Evolutionary conservation across 176 grass and related monocot species (phyloP), one percentile per base, ranked within the genome.

Genomic region (Bolboschoenus planiculmis): DNA sequence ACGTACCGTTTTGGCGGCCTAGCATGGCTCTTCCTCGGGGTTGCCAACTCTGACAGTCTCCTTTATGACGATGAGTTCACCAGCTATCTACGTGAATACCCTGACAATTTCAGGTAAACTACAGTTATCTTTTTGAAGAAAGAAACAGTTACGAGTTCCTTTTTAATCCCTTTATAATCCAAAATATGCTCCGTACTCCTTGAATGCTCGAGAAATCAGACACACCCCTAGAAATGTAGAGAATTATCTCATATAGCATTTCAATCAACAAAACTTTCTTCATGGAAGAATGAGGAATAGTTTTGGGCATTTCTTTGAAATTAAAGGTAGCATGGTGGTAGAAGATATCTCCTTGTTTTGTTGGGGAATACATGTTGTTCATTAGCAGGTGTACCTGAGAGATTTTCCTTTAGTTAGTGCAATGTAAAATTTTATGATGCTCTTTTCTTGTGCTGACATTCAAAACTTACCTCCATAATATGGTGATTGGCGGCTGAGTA

Each of bases 11-110:
- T 98, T 62, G 84, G 89, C 51, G 95, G 95, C 65, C 89, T 98
- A 18, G 92, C 95, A 4, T 98, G 95, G 95, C 95, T 98, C 56
- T 95, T 98, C 57, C 87, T 98, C 4, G 95, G 89, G 78, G 90
- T 98, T 61, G 90, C 95, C 29, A 98, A 95, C 30, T 76, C 84
- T 44, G 92, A 98, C 48, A 98, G 95, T 86, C 88, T 98, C 85
- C 90, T 98, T 5, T 98, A 95, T 56, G 88, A 98, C 3, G 89
- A 93, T n/a, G 95, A 98, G 55, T 98, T 98, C 78, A 87, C 65
- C 13, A 85, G 85, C 78, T 98, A 95, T 79, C 90, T 95, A 81
- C 78, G 63, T n/a, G 55, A 87, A 24, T 86, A 90, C 84, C 95
- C 92, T 68, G 84, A 91, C 27, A 91, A 95, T 79, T 98, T 98